Evolutionary conservation across 768 basidiomycete species (phyloP).

Genomic region (Pleurotus eryngii): DNA sequence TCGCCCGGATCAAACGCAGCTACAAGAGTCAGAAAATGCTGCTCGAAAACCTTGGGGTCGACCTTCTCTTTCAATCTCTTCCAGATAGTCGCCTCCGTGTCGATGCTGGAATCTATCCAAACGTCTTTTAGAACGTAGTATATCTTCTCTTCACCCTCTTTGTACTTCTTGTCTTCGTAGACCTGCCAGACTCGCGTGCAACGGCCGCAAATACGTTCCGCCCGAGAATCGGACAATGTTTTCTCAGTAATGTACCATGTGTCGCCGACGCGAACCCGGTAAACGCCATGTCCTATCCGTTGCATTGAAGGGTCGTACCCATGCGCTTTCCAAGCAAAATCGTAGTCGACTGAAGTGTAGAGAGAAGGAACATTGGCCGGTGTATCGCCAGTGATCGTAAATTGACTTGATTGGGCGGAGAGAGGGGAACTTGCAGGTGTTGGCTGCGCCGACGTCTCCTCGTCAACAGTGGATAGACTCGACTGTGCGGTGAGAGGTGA

Average conservation of each 20-base stretch:
- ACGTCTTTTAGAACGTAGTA: constrained; percentile 8
- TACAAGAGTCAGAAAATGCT: constrained; percentile 6
- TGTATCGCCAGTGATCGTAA: too few relatives aligned
- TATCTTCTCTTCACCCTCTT: neutral
- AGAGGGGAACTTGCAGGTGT: too few relatives aligned
- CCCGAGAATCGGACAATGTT: constrained; percentile 8
- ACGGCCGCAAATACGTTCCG: constrained; percentile 5
- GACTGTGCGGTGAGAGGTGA: too few relatives aligned
- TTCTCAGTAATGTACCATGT: neutral
- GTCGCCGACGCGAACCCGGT: neutral
- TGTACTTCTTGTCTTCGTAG: neutral
- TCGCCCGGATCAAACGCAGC: neutral
- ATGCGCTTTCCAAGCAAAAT: neutral
- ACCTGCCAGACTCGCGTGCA: constrained; percentile 11
- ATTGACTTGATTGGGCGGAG: too few relatives aligned
- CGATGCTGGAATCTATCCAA: constrained; percentile 5
- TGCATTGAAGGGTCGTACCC: constrained; percentile 7
- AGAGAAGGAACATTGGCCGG: too few relatives aligned
- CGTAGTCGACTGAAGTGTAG: neutral
- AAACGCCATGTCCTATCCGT: neutral
- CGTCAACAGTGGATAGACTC: too few relatives aligned
- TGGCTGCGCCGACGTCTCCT: too few relatives aligned
- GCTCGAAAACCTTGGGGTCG: neutral
- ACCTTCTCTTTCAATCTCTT: neutral
- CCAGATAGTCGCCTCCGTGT: constrained; percentile 7